Evolutionary conservation across 257 asterid species (phyloP).

Genomic region (Cruciata laevipes): DNA sequence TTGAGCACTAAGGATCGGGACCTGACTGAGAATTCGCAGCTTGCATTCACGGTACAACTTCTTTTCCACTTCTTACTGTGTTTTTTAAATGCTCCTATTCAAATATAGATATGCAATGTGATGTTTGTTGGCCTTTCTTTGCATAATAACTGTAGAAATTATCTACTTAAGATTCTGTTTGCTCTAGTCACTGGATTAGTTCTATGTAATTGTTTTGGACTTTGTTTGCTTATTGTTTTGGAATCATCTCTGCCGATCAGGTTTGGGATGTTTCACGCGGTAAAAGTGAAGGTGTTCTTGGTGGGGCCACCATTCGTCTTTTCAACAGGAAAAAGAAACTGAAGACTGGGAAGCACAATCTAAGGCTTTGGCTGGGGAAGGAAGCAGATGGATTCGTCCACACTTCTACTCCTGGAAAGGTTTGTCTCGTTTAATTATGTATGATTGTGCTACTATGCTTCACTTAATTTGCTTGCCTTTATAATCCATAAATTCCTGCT

Average conservation of each 20-base stretch:
- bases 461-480: not conserved
- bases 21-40: constrained; percentile 84
- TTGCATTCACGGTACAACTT: constrained; percentile 53
- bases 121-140: not conserved
- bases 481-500: constrained; percentile 14
- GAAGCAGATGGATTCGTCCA: constrained; percentile 92
- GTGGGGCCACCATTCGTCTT: constrained; percentile 94
- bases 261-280: constrained; percentile 87
- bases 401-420: constrained; percentile 93
- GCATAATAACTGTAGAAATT: not conserved
- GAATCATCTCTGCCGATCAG: constrained; percentile 27
- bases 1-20: constrained; percentile 93
- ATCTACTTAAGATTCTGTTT: not conserved
- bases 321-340: constrained; percentile 86
- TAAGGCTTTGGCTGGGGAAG: constrained; percentile 79
- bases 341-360: constrained; percentile 92
- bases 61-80: not conserved
- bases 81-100: not conserved
- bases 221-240: not conserved
- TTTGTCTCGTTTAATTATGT: constrained; percentile 16
- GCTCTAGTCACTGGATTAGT: not conserved
- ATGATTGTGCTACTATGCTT: constrained; percentile 3
- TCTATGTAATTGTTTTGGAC: not conserved
- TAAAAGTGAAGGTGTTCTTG: constrained; percentile 60
- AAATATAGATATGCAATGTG: not conserved